These are phyloP conservation scores for Myxozyma nipponensis DNA, from an alignment of 805 yeast genomes.

Conservation along the genomic window DNA sequence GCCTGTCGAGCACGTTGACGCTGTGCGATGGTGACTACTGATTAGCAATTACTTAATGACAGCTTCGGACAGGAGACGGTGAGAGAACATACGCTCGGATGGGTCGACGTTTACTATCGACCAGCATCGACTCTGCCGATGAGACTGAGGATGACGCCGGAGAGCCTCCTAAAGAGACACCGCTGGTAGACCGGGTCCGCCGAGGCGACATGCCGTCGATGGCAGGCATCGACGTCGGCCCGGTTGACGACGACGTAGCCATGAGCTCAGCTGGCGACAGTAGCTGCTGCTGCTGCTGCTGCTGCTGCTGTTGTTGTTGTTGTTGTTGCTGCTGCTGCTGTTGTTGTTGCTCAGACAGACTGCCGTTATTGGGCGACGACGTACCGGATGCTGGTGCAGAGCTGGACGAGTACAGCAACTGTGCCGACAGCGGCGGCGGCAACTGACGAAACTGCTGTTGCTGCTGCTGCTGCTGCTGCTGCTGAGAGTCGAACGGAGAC, in stretches of 20 bases:
- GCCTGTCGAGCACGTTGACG: conserved; percentile 23
- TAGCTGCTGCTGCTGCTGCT: not conserved
- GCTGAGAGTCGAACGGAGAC: no score
- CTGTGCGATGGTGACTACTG: conserved; percentile 22
- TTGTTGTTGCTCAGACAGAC: no score
- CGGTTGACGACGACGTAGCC: not conserved
- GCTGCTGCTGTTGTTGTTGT: not conserved
- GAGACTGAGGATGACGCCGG: conserved; percentile 7
- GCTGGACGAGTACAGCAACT: not conserved
- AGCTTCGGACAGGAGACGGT: not conserved
- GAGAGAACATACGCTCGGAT: conserved; percentile 13
- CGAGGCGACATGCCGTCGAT: not conserved
- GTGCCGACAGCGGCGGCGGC: conserved; percentile 1
- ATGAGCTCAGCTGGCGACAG: not conserved
- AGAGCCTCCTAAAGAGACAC: not conserved
- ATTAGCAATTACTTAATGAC: not conserved
- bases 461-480: conserved; percentile 4
- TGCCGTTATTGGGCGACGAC: no score
- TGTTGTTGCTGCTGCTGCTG: not conserved
- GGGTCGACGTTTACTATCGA: conserved; percentile 19
- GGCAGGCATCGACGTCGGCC: conserved; percentile 1
- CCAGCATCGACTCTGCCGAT: no score
- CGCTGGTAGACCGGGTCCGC: not conserved
- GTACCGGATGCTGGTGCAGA: no score
- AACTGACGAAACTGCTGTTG: not conserved